Conservation (phyloP, 2,329 filamentous ascomycete genomes). For the Fusarium sarcochroum region DNA sequence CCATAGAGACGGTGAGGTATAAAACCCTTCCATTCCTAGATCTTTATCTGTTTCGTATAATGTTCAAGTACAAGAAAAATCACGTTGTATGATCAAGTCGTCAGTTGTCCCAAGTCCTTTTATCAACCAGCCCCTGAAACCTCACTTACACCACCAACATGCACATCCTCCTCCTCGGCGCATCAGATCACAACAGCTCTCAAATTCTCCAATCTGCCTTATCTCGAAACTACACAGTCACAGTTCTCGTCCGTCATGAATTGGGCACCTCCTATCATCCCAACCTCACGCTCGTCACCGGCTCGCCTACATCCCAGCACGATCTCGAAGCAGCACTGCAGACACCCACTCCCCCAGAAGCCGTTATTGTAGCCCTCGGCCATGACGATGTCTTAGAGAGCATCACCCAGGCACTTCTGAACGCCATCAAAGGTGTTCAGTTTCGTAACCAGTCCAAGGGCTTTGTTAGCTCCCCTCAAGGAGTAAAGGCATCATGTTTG, state of each 20-base stretch:
- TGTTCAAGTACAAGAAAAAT: not conserved
- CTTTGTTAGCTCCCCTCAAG: no score
- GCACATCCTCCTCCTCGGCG: slow-evolving; percentile 62
- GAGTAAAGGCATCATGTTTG: slow-evolving; percentile 57
- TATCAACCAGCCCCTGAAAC: not conserved
- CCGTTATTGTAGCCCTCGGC: slow-evolving; percentile 64
- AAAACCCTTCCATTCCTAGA: slow-evolving; percentile 5
- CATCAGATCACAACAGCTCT: slow-evolving; percentile 62
- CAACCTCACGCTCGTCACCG: slow-evolving; percentile 3
- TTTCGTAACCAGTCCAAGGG: slow-evolving; percentile 52
- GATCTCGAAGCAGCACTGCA: slow-evolving; percentile 56
- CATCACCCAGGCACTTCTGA: slow-evolving; percentile 56
- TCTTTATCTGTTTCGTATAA: no score
- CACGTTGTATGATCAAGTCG: no score
- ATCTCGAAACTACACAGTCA: slow-evolving; percentile 58
- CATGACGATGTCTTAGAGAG: slow-evolving; percentile 58
- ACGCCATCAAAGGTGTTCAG: slow-evolving; percentile 56
- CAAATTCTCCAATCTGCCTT: slow-evolving; percentile 59
- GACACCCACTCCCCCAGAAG: slow-evolving; percentile 42
- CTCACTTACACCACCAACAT: slow-evolving; percentile 16
- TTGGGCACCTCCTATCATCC: not conserved
- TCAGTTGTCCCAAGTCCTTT: not conserved
- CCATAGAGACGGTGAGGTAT: slow-evolving; percentile 19
- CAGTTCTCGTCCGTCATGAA: slow-evolving; percentile 45
- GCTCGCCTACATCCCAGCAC: slow-evolving; percentile 13